These are phyloP conservation scores for Fusarium humuli DNA, from an alignment of 2,329 filamentous ascomycete genomes.

Conservation along the genomic window DNA sequence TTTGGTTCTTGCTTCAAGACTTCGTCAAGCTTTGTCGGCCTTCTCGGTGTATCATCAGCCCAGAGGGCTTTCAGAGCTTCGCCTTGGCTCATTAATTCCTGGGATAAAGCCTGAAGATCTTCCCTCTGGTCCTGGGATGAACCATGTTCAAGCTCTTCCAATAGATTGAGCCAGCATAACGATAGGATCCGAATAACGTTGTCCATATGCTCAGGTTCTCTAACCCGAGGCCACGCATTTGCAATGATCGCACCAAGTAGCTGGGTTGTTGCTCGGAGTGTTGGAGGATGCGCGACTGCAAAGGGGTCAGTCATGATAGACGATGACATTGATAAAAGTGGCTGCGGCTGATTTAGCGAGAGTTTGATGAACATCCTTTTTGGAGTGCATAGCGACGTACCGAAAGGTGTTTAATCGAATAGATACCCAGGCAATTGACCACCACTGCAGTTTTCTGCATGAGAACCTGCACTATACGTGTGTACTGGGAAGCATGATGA, in stretches of 20 bases:
- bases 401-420: slow-evolving; percentile 75
- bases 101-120: slow-evolving; percentile 15
- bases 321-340: slow-evolving; percentile 74
- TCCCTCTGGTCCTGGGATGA: background rate
- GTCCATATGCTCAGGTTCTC: slow-evolving; percentile 64
- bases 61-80: slow-evolving; percentile 43
- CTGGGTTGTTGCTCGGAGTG: slow-evolving; percentile 64
- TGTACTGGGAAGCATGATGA: slow-evolving; percentile 69
- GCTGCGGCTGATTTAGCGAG: slow-evolving; percentile 55
- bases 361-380: background rate
- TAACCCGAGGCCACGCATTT: slow-evolving; percentile 77
- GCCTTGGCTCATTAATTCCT: slow-evolving; percentile 36
- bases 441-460: slow-evolving; percentile 62
- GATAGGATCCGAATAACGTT: slow-evolving; percentile 73
- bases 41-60: slow-evolving; percentile 21
- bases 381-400: slow-evolving; percentile 50
- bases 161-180: slow-evolving; percentile 71
- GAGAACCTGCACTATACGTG: slow-evolving; percentile 67
- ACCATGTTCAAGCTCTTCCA: slow-evolving; percentile 54
- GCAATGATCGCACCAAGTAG: slow-evolving; percentile 69
- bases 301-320: slow-evolving; percentile 77
- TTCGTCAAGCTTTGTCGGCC: slow-evolving; percentile 29
- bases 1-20: slow-evolving; percentile 44
- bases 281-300: slow-evolving; percentile 62
- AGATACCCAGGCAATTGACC: slow-evolving; percentile 68